Evolutionary conservation across 257 asterid genomes (phyloP), one percentile per base, ranked within the genome.

Genomic region (Echium plantagineum): DNA sequence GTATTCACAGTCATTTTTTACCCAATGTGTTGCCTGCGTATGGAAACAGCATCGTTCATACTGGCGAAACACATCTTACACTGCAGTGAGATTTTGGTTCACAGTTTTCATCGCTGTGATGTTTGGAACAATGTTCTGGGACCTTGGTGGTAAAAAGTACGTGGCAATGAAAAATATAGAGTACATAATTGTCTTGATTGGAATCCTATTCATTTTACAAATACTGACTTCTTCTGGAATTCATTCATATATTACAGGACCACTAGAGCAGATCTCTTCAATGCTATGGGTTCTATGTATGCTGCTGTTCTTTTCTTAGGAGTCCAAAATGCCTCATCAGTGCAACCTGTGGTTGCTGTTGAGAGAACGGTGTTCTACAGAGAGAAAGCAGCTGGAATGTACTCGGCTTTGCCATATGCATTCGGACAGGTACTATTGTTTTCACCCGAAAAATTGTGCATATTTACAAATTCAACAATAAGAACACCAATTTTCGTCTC

Each of bases 21-120:
- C 66, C 52, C 89, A 79, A 48, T 79, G 83, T 77, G 47, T 71
- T 59, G 83, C 83, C 52, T 82, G 89, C 52, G 60, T 82, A 9
- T 82, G 81, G 81, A 82, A 82, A 54, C 89, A 79, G 69, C 59
- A 72, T 60, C 67, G 78, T 77, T 82, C 89, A 6, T 82, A 82
- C 62, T 82, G 85, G 89, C 68, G 85, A 54, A 82, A 82, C 66
- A 72, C 89, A 28, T 57, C 70, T 49, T 79, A 82, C 59, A 75
- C 83, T 18, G 82, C 83, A 1, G 80, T 82, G 61, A 70, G 81
- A 69, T 77, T 80, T 55, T 12, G 63, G 7, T 82, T 71, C 66
- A 79, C 83, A 18, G 35, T 61, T 20, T 46, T 66, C 56, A 55
- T 80, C 52, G 81, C 77, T 2, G 30, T 80, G 55, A 62, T 73